Conservation (phyloP, 2,329 filamentous ascomycete species). For the Calonectria hongkongensis region DNA sequence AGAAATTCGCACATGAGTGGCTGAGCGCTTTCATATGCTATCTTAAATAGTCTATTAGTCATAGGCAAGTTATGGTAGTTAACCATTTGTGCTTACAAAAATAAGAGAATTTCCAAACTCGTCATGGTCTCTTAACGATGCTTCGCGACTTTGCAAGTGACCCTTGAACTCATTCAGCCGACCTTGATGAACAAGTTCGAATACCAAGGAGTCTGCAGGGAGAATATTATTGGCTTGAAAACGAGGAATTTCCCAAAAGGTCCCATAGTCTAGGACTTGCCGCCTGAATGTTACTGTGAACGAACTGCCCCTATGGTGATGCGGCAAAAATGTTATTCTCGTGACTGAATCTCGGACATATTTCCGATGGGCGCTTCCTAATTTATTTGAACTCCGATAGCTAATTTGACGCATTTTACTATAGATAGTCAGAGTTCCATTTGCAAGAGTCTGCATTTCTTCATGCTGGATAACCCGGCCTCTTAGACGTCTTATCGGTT, state of each 20-base stretch:
- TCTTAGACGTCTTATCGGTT: neutral
- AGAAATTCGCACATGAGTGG: neutral
- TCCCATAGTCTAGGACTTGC: neutral
- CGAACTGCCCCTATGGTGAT: neutral
- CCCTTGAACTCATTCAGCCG: neutral
- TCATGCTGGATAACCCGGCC: neutral
- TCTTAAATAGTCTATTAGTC: neutral
- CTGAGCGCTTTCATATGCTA: neutral
- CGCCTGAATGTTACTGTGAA: neutral
- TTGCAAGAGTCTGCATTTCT: neutral
- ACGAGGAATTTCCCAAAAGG: neutral
- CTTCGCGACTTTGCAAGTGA: neutral
- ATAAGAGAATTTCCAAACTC: neutral
- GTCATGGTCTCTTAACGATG: neutral
- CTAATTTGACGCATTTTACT: neutral
- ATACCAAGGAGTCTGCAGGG: neutral
- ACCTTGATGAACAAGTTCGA: neutral
- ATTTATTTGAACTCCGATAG: neutral
- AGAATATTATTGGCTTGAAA: neutral
- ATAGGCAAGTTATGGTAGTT: neutral
- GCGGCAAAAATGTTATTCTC: neutral
- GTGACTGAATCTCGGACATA: neutral
- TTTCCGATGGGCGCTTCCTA: neutral
- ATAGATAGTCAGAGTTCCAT: neutral
- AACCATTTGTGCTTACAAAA: neutral